A percentile compares a stretch with the other conserved stretches of the same genome.
Conservation (phyloP, 2,329 filamentous ascomycete genomes). For the Colletotrichum acutatum region DNA sequence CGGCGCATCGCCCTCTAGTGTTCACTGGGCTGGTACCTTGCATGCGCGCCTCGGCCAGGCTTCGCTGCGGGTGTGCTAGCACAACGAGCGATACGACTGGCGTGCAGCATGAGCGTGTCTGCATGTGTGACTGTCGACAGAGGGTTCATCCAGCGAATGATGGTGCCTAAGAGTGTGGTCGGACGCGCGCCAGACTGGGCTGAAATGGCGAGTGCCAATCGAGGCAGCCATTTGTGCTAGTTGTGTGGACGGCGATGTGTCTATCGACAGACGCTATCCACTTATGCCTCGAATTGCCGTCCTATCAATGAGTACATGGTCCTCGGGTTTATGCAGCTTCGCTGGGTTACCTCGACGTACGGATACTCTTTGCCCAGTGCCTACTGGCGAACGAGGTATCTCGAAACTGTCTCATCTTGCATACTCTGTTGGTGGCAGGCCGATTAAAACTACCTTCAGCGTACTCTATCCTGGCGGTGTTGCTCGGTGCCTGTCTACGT, state of each 20-base stretch:
- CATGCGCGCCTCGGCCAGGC: slow-evolving; percentile 23
- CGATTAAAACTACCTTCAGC: slow-evolving; percentile 16
- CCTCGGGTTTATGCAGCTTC: slow-evolving; percentile 36
- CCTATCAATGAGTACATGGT: slow-evolving; percentile 32
- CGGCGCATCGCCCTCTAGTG: slow-evolving; percentile 21
- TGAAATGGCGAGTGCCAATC: slow-evolving; percentile 30
- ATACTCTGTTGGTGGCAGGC: slow-evolving; percentile 21
- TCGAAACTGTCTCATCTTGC: slow-evolving; percentile 24
- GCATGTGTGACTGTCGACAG: slow-evolving; percentile 34
- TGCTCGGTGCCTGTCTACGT: neutral
- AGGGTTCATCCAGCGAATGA: slow-evolving; percentile 33
- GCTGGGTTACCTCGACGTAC: slow-evolving; percentile 29
- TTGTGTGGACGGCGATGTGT: slow-evolving; percentile 33
- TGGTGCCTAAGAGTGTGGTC: slow-evolving; percentile 21
- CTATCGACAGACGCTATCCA: slow-evolving; percentile 29
- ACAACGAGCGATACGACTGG: slow-evolving; percentile 35
- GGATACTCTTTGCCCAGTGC: neutral
- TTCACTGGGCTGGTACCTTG: slow-evolving; percentile 31
- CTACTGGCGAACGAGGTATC: neutral
- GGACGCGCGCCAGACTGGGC: slow-evolving; percentile 27
- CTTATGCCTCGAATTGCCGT: slow-evolving; percentile 6
- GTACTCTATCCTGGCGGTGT: neutral
- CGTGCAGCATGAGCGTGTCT: slow-evolving; percentile 27
- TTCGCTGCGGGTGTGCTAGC: slow-evolving; percentile 14
- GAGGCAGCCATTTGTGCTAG: slow-evolving; percentile 35